Evolutionary conservation across 176 grass and related monocot species (phyloP), one percentile per base, ranked within the genome.

Genomic region (Paspalum vaginatum): DNA sequence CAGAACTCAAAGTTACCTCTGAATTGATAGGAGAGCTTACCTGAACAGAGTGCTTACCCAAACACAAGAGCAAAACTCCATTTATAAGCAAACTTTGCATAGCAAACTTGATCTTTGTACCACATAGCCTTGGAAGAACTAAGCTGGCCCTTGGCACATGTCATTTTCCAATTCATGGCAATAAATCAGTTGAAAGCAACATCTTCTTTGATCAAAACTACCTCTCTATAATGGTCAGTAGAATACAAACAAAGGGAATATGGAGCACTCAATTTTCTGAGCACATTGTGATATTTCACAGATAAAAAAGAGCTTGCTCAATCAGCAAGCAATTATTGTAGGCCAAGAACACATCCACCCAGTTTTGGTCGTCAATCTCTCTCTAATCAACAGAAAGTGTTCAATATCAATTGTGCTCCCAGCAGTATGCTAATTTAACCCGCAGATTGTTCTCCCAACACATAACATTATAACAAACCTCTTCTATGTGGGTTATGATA

Each of bases 361-460:
- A 13, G 7, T 56, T 15, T 4, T 47, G 41, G 64, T 52, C 45
- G 49, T 46, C 44, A 73, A 72, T 55, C 39, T 79, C 59, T 61
- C 22, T 85, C 32, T 72, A 26, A 43, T 54, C 16, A 79, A 72
- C 11, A 65, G 22, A 63, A 64, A 65, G 7, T 63, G 68, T 79
- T 73, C 59, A 0, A 55, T 16, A 67, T 48, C 42, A 84, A 84
- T 68, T 72, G 24, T 50, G 32, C 22, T 73, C 48, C 25, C 48
- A 65, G 42, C 25, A 53, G 67, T 79, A 65, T 57, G 65, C 76
- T 48, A 72, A 39, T 63, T 56, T 45, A 5, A 65, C 25, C 68
- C 59, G 73, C 47, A 57, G 38, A 58, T 87, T 87, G 83, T 83
- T 87, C 47, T 65, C 65, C 62, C 45, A 70, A 63, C 55, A 85